Conservation (phyloP, 495 filamentous ascomycete species). For the Penicillium simplicissimum region DNA sequence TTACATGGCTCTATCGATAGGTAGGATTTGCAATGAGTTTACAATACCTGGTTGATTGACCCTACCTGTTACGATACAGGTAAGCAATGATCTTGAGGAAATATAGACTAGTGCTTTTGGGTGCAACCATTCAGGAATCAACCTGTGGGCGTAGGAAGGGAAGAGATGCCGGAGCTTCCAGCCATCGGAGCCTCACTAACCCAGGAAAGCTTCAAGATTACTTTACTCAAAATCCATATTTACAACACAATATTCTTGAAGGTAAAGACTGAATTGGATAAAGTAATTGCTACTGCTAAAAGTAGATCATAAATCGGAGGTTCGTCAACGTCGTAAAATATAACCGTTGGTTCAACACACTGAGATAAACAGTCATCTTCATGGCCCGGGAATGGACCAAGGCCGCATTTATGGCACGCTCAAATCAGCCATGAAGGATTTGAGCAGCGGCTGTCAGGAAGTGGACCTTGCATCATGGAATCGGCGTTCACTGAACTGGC, state of each 20-base stretch:
- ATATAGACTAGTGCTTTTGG: no score
- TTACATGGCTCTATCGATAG: no score
- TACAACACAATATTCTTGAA: background rate
- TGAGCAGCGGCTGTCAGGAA: background rate
- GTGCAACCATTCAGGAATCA: no score
- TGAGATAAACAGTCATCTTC: conserved; percentile 23
- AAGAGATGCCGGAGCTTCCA: no score
- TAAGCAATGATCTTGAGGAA: no score
- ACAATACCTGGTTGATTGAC: no score
- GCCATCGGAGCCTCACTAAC: no score
- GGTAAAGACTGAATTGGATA: conserved; percentile 28
- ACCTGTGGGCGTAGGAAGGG: no score
- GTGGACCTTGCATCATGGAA: background rate
- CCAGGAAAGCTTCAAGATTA: no score
- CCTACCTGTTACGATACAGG: no score
- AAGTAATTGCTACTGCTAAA: conserved; percentile 16
- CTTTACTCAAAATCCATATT: no score
- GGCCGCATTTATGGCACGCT: background rate
- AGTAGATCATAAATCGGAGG: conserved; percentile 25
- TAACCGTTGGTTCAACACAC: conserved; percentile 28
- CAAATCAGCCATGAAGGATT: background rate
- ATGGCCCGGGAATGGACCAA: conserved; percentile 7
- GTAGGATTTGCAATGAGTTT: no score
- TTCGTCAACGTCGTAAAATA: conserved; percentile 40
- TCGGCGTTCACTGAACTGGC: background rate